Evolutionary conservation across 2,329 filamentous ascomycete genomes (phyloP), one percentile per base, ranked within the genome.

Genomic region (Trichoderma breve): DNA sequence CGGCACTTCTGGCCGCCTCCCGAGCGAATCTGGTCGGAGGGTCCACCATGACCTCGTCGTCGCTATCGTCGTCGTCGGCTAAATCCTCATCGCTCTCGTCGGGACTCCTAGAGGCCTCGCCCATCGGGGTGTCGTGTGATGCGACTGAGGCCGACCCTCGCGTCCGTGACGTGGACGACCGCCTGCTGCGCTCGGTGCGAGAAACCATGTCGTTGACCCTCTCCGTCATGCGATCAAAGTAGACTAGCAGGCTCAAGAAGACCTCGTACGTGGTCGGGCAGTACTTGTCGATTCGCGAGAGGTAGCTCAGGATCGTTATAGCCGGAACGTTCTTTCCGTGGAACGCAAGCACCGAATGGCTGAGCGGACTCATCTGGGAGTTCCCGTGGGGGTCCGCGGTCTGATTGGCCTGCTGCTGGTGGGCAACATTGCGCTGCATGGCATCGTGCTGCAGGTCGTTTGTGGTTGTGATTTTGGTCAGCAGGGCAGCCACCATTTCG

Each of bases 141-240:
- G 69, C 71, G 11, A 55, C 71, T 58, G 66, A 74, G 30, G 30
- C 28, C 6, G 66, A 28, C 12, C 66, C 66, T 51, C 57, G 66
- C 12, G 66, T 60, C 39, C 71, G 74, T 57, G 24, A 66, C 58
- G 64, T 73, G 11, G 61, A 75, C 60, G 47, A 73, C 58, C 58
- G 73, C 64, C 72, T 39, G 24, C 55, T 73, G 75, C 68, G 79
- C 82, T 87, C 91, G 78, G 87, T 89, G 79, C 92, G 89, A 80
- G 92, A 87, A 7, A 94, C 92, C 72, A 91, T 87, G 58, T 92
- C 91, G 79, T 98, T 98, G 72, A 98, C 94, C 72, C 94, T 89
- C 81, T 98, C 96, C 57, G 95, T 98, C 96, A 99, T 99, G 74
- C 96, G 92, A 81, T 99, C 96, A 82, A 99, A 99, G 82, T 98